Evolutionary conservation across 1,139 yeast genomes (phyloP).

Genomic region (Eremothecium gossypii): DNA sequence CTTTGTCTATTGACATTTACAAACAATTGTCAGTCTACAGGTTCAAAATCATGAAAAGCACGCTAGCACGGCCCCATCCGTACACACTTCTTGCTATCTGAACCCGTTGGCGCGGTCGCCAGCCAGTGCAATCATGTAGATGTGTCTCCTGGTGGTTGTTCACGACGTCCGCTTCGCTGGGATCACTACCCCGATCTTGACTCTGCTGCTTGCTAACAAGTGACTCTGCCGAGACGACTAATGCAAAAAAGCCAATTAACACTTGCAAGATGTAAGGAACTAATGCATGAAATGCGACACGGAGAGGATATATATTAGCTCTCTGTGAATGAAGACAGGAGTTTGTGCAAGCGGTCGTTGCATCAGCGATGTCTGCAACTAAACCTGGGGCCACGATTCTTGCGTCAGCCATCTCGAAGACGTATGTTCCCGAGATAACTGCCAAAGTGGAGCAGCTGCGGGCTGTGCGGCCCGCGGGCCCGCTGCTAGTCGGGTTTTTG

Average conservation of each 20-base stretch:
- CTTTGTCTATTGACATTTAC: no score
- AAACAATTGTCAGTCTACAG: no score
- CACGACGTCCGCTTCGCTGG: no score
- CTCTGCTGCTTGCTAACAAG: no score
- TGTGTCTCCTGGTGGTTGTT: no score
- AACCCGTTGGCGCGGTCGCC: no score
- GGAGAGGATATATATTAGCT: not conserved
- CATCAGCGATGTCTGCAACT: constrained; percentile 7
- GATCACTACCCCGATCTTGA: no score
- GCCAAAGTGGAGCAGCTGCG: constrained; percentile 43
- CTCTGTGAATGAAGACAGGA: not conserved
- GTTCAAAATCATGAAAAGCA: no score
- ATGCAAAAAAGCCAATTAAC: not conserved
- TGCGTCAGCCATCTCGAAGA: constrained; percentile 81
- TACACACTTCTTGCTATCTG: no score
- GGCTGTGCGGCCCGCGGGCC: constrained; percentile 33
- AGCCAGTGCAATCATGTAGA: no score
- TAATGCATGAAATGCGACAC: not conserved
- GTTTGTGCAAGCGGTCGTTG: not conserved
- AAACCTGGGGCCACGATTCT: constrained; percentile 67
- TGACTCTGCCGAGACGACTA: no score
- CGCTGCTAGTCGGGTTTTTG: constrained; percentile 78
- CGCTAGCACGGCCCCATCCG: no score
- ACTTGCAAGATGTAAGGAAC: not conserved
- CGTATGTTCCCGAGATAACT: constrained; percentile 63